Evolutionary conservation across 805 yeast genomes (phyloP), one percentile per base, ranked within the genome.

Genomic region (Lachancea mirantina): DNA sequence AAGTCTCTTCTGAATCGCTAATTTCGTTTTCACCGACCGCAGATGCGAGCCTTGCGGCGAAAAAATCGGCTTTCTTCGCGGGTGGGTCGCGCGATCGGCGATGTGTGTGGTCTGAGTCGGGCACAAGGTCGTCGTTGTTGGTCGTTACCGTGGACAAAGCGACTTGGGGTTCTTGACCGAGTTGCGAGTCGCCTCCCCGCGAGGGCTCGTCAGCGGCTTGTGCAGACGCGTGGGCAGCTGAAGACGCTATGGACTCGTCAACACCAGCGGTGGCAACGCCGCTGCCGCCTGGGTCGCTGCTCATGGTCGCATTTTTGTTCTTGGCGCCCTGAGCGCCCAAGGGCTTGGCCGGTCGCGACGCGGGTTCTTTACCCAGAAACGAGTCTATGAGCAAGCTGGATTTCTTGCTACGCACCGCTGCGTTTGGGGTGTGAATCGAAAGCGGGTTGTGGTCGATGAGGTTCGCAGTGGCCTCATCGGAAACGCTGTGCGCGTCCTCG

Each of bases 21-120:
- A 82, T 76, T 40, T 82, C 84, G 26, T 76, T 88, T 46, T 85
- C 95, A 42, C 82, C 94, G 4, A 89, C 94, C 1, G 97, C 97
- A 35, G 85, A 79, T 6, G 96, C 97, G 40, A 92, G 67, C 46
- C 81, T 83, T 0, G 97, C 96, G 7, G 96, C 97, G 57, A 92
- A 92, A 39, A 85, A 75, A 50, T 88, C 97, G 0, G 96, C 92
- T 50, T 87, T 72, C 6, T 94, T 76, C 3, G 58, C 25, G 20
- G 41, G 32, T 3, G 28, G 36, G 11, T 34, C 33, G n/a, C 30
- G 32, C 8, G 29, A 13, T 13, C 30, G 33, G 24, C 38, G 32
- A 13, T 26, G 15, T 5, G 23, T 10, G 7, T 20, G 24, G 23
- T 28, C 32, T 6, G 15, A 9, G 18, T 24, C 19, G 17, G 19